Conservation (phyloP, 2,329 filamentous ascomycete genomes). For the Talaromyces pinophilus region DNA sequence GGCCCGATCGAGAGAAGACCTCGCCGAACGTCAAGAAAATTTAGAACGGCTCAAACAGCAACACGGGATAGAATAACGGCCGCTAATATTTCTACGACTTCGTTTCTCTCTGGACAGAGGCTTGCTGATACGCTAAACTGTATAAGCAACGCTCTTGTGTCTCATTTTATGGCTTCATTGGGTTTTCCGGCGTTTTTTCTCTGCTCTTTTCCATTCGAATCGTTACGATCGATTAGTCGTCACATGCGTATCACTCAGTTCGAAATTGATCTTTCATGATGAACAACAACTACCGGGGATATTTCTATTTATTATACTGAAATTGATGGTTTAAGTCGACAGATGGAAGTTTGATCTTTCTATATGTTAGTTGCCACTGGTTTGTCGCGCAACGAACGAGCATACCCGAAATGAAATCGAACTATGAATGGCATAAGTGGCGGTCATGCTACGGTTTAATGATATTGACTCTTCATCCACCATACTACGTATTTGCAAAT, state of each 20-base stretch:
- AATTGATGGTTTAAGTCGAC: conserved; percentile 1
- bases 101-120: conserved; percentile 24
- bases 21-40: conserved; percentile 91
- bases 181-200: conserved; percentile 40
- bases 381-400: conserved; percentile 5
- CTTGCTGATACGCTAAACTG: neutral
- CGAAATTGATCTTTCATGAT: conserved; percentile 3
- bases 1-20: conserved; percentile 85
- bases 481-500: neutral
- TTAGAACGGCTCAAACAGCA: conserved; percentile 97
- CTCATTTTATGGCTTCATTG: conserved; percentile 36
- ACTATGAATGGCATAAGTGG: neutral
- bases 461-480: neutral
- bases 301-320: neutral
- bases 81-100: conserved; percentile 13
- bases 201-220: conserved; percentile 25
- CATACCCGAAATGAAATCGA: neutral
- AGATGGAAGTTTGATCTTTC: conserved; percentile 3
- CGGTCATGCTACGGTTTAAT: neutral
- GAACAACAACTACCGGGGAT: neutral
- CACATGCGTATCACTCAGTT: conserved; percentile 3
- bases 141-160: conserved; percentile 6
- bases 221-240: neutral
- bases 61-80: conserved; percentile 92
- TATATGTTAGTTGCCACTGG: neutral